Evolutionary conservation across 148 eudicot genomes (phyloP).

Genomic region (Arbutus unedo): DNA sequence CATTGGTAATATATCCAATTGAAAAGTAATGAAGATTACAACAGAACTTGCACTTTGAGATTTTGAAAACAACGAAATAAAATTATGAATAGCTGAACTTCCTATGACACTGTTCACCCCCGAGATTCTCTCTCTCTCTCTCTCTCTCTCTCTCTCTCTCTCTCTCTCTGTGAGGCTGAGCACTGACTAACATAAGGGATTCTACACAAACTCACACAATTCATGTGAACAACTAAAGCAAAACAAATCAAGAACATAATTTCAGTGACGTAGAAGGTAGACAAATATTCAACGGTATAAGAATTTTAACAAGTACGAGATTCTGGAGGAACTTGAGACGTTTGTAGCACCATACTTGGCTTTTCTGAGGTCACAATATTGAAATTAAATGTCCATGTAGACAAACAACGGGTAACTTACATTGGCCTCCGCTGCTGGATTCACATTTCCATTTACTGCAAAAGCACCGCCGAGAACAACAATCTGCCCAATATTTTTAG

Average conservation of each 20-base stretch:
- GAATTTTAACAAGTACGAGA: not conserved
- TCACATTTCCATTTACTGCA: constrained; percentile 90
- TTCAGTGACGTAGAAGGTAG: not conserved
- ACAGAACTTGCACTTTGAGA: not conserved
- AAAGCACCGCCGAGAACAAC: constrained; percentile 92
- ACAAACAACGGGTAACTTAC: constrained; percentile 40
- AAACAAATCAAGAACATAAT: not conserved
- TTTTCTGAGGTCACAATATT: not conserved
- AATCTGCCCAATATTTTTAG: constrained; percentile 68
- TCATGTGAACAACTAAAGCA: not conserved
- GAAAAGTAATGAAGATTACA: not conserved
- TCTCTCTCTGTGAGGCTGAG: not conserved
- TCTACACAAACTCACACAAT: not conserved
- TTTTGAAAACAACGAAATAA: not conserved
- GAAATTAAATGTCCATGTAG: not conserved
- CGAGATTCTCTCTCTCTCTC: not conserved
- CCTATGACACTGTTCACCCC: not conserved
- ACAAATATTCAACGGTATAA: constrained; percentile 1
- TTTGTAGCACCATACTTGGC: not conserved
- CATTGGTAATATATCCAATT: not conserved
- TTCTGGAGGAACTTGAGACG: not conserved
- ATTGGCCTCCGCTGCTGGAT: constrained; percentile 98
- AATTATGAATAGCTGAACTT: constrained; percentile 5
- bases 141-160: not conserved
- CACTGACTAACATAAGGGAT: not conserved